Evolutionary conservation across 352 stramenopile species (phyloP).

Genomic region (Phytophthora cajani): DNA sequence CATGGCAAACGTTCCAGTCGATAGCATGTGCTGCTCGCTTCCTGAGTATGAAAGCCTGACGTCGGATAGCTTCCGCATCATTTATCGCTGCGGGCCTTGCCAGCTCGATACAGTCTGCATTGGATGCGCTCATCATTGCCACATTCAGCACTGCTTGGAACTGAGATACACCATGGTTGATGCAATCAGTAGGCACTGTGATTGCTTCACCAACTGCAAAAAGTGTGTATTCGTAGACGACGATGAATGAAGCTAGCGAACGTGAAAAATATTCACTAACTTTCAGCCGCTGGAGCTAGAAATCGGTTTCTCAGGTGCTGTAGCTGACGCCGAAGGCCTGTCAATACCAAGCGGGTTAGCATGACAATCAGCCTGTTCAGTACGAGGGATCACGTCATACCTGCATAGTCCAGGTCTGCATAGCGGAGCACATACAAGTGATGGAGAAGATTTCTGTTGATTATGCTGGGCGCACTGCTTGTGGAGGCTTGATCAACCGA

Average conservation of each 20-base stretch:
- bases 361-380: not conserved
- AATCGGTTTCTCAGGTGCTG: slow-evolving; percentile 74
- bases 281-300: slow-evolving; percentile 30
- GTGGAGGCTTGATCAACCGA: slow-evolving; percentile 12
- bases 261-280: slow-evolving; percentile 13
- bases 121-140: slow-evolving; percentile 71
- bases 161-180: slow-evolving; percentile 64
- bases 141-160: slow-evolving; percentile 68
- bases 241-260: slow-evolving; percentile 10
- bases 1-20: slow-evolving; percentile 22
- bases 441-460: slow-evolving; percentile 70
- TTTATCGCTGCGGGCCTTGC: slow-evolving; percentile 69
- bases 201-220: slow-evolving; percentile 49
- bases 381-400: slow-evolving; percentile 26
- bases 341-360: slow-evolving; percentile 1
- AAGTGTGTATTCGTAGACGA: slow-evolving; percentile 37
- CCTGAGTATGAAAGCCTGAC: slow-evolving; percentile 62
- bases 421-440: slow-evolving; percentile 78
- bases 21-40: slow-evolving; percentile 58
- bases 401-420: slow-evolving; percentile 59
- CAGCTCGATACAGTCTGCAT: slow-evolving; percentile 63
- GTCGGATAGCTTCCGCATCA: slow-evolving; percentile 79
- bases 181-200: slow-evolving; percentile 58
- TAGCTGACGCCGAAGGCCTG: slow-evolving; percentile 68
- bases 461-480: slow-evolving; percentile 16